These are phyloP conservation scores for Fusarium verrucosum DNA, from an alignment of 2,329 filamentous ascomycete genomes.

Conservation along the genomic window DNA sequence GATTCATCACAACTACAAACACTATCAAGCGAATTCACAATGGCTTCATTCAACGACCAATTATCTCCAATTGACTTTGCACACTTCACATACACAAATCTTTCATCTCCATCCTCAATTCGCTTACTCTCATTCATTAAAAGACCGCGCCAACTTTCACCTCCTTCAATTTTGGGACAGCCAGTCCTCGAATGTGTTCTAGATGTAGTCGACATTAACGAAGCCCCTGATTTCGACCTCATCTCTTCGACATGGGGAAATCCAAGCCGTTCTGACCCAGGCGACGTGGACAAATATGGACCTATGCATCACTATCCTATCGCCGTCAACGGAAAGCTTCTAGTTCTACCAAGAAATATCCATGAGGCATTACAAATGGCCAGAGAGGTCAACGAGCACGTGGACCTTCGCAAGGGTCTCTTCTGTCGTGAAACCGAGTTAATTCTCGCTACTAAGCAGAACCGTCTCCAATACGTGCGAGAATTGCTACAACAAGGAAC, in stretches of 20 bases:
- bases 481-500: neutral
- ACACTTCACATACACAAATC: neutral
- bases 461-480: neutral
- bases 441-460: neutral
- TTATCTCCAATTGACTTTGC: neutral
- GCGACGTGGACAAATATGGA: neutral
- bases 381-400: neutral
- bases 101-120: neutral
- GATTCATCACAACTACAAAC: accelerated
- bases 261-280: neutral
- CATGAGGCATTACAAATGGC: conserved; percentile 5
- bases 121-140: conserved; percentile 1
- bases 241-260: conserved; percentile 3
- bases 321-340: neutral
- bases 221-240: neutral
- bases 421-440: neutral
- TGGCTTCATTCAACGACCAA: neutral
- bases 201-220: neutral
- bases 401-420: neutral
- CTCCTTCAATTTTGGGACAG: neutral
- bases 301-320: neutral
- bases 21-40: neutral
- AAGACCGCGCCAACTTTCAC: neutral
- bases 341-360: neutral
- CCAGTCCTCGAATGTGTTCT: neutral